Percentiles rank a stretch among this genome's conserved stretches.
Conservation (phyloP, 371 early-diverging fungal species). For the Parasitella parasitica region DNA sequence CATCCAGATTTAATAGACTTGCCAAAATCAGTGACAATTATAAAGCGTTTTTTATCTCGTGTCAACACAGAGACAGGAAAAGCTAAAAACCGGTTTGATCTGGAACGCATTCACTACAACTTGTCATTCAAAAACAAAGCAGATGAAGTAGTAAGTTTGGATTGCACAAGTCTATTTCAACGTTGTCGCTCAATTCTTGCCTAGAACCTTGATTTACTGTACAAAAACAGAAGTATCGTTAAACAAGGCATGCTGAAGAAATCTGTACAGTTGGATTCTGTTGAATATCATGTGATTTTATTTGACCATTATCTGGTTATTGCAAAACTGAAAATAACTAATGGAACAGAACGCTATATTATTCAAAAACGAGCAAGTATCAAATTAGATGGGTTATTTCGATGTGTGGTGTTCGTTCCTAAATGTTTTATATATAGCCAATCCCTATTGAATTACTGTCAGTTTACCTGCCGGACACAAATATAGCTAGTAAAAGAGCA, state of each 20-base stretch:
- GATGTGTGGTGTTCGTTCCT: not conserved
- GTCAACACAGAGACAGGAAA: constrained; percentile 45
- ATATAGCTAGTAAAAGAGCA: constrained; percentile 16
- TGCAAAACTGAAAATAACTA: constrained; percentile 33
- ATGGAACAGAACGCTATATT: constrained; percentile 32
- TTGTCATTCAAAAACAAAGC: constrained; percentile 47
- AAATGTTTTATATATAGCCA: constrained; percentile 39
- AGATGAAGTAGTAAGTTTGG: constrained; percentile 41
- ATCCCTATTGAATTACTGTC: constrained; percentile 74
- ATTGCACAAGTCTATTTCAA: no score
- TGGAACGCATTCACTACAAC: constrained; percentile 41
- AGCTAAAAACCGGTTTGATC: constrained; percentile 40
- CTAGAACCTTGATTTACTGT: constrained; percentile 39
- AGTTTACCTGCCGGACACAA: constrained; percentile 20
- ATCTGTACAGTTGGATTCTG: constrained; percentile 54
- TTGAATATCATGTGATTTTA: constrained; percentile 59
- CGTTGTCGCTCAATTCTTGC: no score
- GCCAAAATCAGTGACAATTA: constrained; percentile 71
- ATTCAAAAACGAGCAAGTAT: constrained; percentile 35
- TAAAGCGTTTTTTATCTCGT: constrained; percentile 69
- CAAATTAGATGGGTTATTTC: not conserved
- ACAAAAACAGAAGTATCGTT: constrained; percentile 28
- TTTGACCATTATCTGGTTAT: constrained; percentile 45
- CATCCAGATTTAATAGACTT: constrained; percentile 77
- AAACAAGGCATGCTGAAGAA: constrained; percentile 48